Base-by-base conservation (phyloP, 352 stramenopile species). In the Phytopythium helicoides region DNA sequence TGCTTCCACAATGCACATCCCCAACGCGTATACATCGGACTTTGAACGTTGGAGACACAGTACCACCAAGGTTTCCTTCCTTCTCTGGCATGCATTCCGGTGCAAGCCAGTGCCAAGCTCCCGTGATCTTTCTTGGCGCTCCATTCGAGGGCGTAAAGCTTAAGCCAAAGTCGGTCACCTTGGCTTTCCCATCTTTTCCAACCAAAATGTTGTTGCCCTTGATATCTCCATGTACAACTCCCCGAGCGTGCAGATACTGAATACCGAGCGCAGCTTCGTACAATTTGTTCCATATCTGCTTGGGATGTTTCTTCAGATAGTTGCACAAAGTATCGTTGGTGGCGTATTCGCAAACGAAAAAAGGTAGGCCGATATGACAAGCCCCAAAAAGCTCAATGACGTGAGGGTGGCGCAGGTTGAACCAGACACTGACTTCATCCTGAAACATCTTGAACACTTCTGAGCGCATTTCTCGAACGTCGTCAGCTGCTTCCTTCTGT, bases 171-270 rank as follows among this genome's bases (percentile, higher is more conserved):
- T 68, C 59, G 12, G 50, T 61, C 12, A 72, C 37, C 21, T 72
- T 72, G 36, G 64, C 63, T 8, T 66, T 68, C 14, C 54, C 48
- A 21, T 68, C 60, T 18, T 47, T 66, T n/a, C 64, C 52, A 5
- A 72, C 57, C 55, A 72, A 54, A 26, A 72, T 62, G 22, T 66
- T 72, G 44, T 72, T 64, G 4, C 58, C 49, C 34, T 75, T 78
- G 10, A 78, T 33, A 45, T 78, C 66, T 26, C 60, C 62, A 26
- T 78, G 68, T 22, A 78, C 54, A 22, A 75, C 64, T 0, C 39
- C 44, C 16, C 54, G 54, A 12, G 55, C 41, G 19, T 78, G 68
- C 7, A 78, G 41, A 25, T 73, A 75, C 26, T 66, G 58, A 1
- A 78, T 39, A 1, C 68, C 68, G 9, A 75, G 54, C 1, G 64